Evolutionary conservation across 495 filamentous ascomycete species (phyloP), one percentile per base, ranked within the genome.

Genomic region (Oleoguttula mirabilis): DNA sequence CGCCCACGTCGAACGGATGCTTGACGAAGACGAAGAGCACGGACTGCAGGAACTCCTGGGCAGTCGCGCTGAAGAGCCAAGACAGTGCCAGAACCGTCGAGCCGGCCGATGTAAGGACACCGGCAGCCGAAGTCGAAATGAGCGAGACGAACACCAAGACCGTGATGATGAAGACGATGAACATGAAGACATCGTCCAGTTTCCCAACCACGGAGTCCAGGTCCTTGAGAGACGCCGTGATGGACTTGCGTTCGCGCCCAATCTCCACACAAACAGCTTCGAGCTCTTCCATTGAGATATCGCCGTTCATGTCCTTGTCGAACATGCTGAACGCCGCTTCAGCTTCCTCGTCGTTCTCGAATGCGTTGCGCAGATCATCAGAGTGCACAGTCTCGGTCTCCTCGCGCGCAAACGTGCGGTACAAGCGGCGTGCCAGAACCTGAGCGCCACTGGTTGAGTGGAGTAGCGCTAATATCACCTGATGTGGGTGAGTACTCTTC

Each of bases 21-120:
- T 96, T 96, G 56, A 96, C 82, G 52, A 96, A 94, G 45, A 96
- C 88, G 54, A 96, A 96, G 48, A 94, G 80, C 50, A 88, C 71
- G 2, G 84, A 92, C 55, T 92, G 75, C 1, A 95, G 70, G 49
- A 95, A 94, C 52, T 95, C 90, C 56, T 94, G 87, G 0, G 88
- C 88, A 0, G 90, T 96, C 2, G 81, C 80, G 25, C 84, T 80
- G 55, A 96, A 82, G 20, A 95, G 66, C 88, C 90, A 96, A 1
- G 84, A 87, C 7, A 95, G 69, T 7, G 85, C 90, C 4, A 95
- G 70, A 17, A 94, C 71, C 11, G 77, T 71, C 5, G 84, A 86
- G n/a, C 88, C 86, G 11, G 82, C 80, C 17, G 84, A 90, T 0
- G 84, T 88, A 23, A 96, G 65, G 7, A 88, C 86, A 47, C 75